Base-by-base conservation (phyloP, 331 rosid genomes). In the Quercus tomentella region DNA sequence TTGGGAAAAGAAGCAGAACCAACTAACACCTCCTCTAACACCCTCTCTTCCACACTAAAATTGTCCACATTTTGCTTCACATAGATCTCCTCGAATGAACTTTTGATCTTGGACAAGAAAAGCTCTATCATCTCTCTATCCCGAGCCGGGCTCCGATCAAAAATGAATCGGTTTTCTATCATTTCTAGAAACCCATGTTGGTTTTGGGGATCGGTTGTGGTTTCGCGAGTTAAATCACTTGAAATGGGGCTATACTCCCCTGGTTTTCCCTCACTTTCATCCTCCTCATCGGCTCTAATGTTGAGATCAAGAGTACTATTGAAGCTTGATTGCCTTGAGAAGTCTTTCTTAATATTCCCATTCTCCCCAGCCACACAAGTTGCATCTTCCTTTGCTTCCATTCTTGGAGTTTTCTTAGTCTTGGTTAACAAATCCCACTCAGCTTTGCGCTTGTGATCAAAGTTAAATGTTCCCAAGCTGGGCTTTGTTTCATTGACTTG, bases 221-320 rank as follows among this genome's bases (percentile, higher is more conserved):
- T 79, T 83, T 96, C 99, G 17, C 97, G 75, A 0, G 99, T 96
- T 79, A 93, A 77, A 73, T 93, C 99, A 72, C 97, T 96, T 41
- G 97, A 87, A 57, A 77, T 86, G 4, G 93, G 93, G 45, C 89
- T 92, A 14, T 75, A 60, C 18, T 82, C 87, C 78, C 85, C 89
- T 7, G 76, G 73, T 77, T 81, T 84, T 3, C 85, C 88, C 31
- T 56, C 80, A 7, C 77, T 81, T 51, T 72, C 89, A 7, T 86
- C 84, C 6, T 85, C 86, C 49, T 91, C 92, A 66, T 83, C 87
- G 18, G 98, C 98, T 86, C 80, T 87, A 56, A 86, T 77, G 77
- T 96, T 96, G 31, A 96, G 92, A 86, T 96, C 98, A 67, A 96
- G 91, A 22, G 83, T 85, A 41, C 49, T 9, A 80, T 83, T 91